Conservation (phyloP, 2,329 filamentous ascomycete genomes). For the Emergomyces africanus region DNA sequence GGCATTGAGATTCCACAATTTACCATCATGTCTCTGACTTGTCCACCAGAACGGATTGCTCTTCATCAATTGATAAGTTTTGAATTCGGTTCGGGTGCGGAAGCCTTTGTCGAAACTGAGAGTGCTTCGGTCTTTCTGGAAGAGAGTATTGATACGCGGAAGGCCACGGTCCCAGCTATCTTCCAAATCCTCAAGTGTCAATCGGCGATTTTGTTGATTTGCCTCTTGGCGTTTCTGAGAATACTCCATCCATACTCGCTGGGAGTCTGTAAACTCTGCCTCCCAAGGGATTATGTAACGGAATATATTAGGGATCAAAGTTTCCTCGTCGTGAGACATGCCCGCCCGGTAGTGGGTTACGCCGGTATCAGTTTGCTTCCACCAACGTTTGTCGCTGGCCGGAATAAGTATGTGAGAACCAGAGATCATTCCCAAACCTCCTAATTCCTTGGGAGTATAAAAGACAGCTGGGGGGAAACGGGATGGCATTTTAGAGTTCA, state of each 20-base stretch:
- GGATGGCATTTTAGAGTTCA: constrained; percentile 99
- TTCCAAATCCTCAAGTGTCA: constrained; percentile 92
- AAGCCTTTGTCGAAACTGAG: constrained; percentile 98
- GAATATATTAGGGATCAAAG: constrained; percentile 97
- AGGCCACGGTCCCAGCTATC: constrained; percentile 98
- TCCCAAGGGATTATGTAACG: constrained; percentile 99
- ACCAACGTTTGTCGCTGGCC: constrained; percentile 95
- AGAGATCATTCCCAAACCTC: constrained; percentile 97
- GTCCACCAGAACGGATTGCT: constrained; percentile 99
- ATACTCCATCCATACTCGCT: constrained; percentile 98
- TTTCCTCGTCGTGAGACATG: constrained; percentile 98
- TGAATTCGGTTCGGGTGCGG: constrained; percentile 89
- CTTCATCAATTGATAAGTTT: constrained; percentile 98
- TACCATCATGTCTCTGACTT: constrained; percentile 90
- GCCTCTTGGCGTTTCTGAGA: constrained; percentile 95
- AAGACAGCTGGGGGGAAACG: constrained; percentile 97
- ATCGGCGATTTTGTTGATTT: constrained; percentile 87
- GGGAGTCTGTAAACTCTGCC: constrained; percentile 96
- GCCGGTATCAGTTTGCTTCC: constrained; percentile 92
- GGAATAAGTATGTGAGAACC: constrained; percentile 97
- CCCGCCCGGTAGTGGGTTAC: constrained; percentile 94
- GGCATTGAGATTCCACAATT: constrained; percentile 92
- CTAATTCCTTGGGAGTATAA: constrained; percentile 95
- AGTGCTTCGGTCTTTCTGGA: constrained; percentile 96
- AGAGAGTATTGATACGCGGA: constrained; percentile 94